Conservation (phyloP, 163 green algal species). For the Prototheca wickerhamii region DNA sequence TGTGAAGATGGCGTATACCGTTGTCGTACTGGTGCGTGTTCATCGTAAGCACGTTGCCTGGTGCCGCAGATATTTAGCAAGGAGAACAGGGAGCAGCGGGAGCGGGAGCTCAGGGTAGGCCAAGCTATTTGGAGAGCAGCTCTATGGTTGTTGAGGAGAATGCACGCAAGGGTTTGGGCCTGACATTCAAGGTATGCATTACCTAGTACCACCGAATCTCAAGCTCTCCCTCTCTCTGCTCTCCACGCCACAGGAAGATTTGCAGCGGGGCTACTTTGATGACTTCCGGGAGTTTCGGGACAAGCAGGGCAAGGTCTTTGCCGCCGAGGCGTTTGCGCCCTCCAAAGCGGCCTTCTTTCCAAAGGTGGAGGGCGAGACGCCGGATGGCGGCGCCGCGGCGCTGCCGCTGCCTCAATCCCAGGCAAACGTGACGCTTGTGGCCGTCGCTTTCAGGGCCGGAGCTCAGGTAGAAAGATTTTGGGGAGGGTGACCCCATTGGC, state of each 20-base stretch:
- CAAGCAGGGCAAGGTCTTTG: conserved; percentile 37
- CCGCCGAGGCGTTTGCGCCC: not conserved
- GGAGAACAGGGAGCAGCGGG: conserved; percentile 19
- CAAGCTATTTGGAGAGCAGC: not conserved
- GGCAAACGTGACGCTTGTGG: conserved; percentile 24
- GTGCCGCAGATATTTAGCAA: conserved; percentile 32
- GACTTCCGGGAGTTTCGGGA: conserved; percentile 49
- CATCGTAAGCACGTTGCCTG: not conserved
- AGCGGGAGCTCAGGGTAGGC: conserved; percentile 10
- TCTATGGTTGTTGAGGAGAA: not conserved
- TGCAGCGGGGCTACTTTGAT: conserved; percentile 53
- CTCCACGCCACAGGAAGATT: conserved; percentile 29
- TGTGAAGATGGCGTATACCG: too few species aligned
- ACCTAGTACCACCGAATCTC: not conserved
- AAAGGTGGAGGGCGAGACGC: not conserved
- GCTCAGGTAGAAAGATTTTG: conserved; percentile 29
- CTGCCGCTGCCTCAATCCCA: conserved; percentile 3
- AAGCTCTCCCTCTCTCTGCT: not conserved
- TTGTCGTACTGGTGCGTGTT: too few species aligned
- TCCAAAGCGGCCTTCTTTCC: conserved; percentile 15
- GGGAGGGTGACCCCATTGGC: too few species aligned
- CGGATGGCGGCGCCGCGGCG: not conserved
- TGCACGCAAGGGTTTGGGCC: not conserved
- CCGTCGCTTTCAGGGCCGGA: conserved; percentile 39
- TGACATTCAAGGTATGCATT: too few species aligned